These are phyloP conservation scores for Penicillium alfredii DNA, from an alignment of 495 filamentous ascomycete species.

Conservation along the genomic window DNA sequence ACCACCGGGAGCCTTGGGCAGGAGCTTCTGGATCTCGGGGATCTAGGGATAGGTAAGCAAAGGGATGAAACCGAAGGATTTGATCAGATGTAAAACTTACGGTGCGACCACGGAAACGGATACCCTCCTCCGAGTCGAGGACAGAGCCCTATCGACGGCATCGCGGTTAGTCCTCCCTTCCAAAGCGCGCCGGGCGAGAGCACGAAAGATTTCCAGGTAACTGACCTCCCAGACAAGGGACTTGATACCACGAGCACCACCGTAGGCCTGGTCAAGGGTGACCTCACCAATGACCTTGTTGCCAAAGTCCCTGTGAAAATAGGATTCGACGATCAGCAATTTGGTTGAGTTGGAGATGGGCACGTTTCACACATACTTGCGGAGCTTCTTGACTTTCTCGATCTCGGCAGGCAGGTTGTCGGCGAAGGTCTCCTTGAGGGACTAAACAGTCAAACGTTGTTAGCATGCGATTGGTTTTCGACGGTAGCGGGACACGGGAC, in stretches of 20 bases:
- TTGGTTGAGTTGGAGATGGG: too few species aligned
- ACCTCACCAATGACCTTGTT: conserved; percentile 94
- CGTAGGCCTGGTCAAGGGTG: conserved; percentile 98
- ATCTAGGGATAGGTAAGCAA: conserved; percentile 52
- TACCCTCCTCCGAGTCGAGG: conserved; percentile 96
- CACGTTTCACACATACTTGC: conserved; percentile 80
- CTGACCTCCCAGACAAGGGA: conserved; percentile 89
- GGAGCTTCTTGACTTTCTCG: conserved; percentile 97
- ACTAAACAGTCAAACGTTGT: conserved; percentile 46
- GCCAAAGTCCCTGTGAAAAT: conserved; percentile 81
- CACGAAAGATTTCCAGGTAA: conserved; percentile 2
- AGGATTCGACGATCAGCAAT: conserved; percentile 21
- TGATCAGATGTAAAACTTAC: conserved; percentile 37
- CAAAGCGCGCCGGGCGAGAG: background rate
- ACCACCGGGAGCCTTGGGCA: conserved; percentile 94
- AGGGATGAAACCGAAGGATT: too few species aligned
- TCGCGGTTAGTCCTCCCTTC: conserved; percentile 1
- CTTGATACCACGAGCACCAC: conserved; percentile 98
- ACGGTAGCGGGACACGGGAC: conserved; percentile 4
- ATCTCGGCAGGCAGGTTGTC: conserved; percentile 91
- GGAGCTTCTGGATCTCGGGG: conserved; percentile 93
- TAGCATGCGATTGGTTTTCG: too few species aligned
- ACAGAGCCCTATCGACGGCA: conserved; percentile 67
- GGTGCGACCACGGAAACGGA: conserved; percentile 96
- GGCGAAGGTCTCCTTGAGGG: conserved; percentile 97